Base-by-base conservation (phyloP, 306 rosid species). In the Parietaria judaica region DNA sequence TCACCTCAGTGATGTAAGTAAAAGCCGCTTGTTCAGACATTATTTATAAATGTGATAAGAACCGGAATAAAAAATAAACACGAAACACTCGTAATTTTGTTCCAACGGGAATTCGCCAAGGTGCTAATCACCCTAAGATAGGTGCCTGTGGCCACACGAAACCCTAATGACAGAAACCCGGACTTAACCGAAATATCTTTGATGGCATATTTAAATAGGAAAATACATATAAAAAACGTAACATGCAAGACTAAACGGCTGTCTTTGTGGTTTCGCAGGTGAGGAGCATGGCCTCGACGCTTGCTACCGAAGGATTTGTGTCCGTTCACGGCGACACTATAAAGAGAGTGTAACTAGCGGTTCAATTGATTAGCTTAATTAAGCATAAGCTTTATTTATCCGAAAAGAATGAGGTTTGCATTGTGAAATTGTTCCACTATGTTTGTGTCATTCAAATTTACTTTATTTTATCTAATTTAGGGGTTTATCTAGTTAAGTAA, bases 281-380 rank as follows among this genome's bases (percentile, higher is more conserved):
- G 44, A 88, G 82, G 79, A 88, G 70, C 64, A 88, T 94, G 31
- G 71, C 80, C 14, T 38, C 85, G 34, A 84, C 84, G 13, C 88
- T 92, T 0, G 85, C 94, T 45, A 69, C 80, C 51, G 98, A 92
- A 73, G 96, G 98, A 68, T 84, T 86, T 70, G 85, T 83, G 44
- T 71, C 76, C 38, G 44, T 82, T 76, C 86, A 77, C 11, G 98
- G 95, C 3, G 98, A 92, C 80, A 78, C 61, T 67, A 58, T 92
- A 11, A 88, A 78, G 68, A 79, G 95, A 79, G 61, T 92, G 7
- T 92, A 85, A 88, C 51, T 8, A 46, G 62, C 58, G 43, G 61
- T 5, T 41, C 7, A 8, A 41, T 41, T 41, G 6, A 48, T 8
- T 45, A 16, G 36, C 58, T 70, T 23, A 49, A 37, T 16, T 61